Base-by-base conservation (phyloP, 345 rosid species). In the Odontarrhena argentea region DNA sequence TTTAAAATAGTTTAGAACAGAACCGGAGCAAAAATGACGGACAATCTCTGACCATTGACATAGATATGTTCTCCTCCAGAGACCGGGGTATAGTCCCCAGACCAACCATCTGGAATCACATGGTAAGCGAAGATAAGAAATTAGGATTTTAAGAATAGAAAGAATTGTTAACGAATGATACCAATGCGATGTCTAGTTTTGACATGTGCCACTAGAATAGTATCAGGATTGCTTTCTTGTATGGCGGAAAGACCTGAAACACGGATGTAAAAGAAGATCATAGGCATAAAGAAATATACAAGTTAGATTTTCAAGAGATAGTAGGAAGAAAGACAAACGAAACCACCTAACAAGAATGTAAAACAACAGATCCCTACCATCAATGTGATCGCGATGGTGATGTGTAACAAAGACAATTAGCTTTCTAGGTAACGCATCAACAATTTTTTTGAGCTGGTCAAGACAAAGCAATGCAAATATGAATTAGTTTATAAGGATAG, bases 301-400 rank as follows among this genome's bases (percentile, higher is more conserved):
- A 24, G 22, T 44, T 12, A 13, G 37, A 54, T n/a, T 25, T 18
- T 50, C 36, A 58, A 65, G 9, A 42, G 55, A 70, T 51, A 55
- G 65, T 47, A 32, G 37, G 12, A 50, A 58, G 9, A 8, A 42
- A 15, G n/a, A 10, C 24, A 56, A 14, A n/a, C 50, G 10, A 63
- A 60, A 6, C 67, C 43, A 69, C 74, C 37, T 41, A 40, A 58
- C 6, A 15, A 50, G 12, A 26, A 32, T 1, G 7, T 6, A 24
- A 60, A 52, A 13, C 7, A 42, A 36, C 63, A 53, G 40, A 61
- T 36, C 56, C 76, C 34, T 76, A 92, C 98, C 98, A 52, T 84
- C 94, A 74, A 87, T 79, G 78, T 89, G 96, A 78, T 92, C 97
- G 46, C 4, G 81, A 52, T 92, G 98, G 71, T 87, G 96, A 76